Base-by-base conservation (phyloP, 352 stramenopile species). In the Phytophthora colocasiae region DNA sequence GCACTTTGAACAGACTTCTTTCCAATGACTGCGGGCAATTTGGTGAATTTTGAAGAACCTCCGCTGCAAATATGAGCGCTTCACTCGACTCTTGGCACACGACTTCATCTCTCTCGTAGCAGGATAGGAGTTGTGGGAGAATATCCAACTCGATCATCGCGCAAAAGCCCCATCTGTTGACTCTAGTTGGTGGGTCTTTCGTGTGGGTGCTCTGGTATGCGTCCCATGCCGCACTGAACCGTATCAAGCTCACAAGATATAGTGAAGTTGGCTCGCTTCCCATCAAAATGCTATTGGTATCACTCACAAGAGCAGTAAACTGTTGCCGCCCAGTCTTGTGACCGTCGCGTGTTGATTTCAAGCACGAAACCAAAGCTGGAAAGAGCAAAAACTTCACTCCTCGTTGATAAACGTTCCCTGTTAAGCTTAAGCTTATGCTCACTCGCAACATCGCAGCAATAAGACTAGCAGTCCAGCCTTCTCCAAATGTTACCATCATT, bases 211-310 rank as follows among this genome's bases (percentile, higher is more conserved):
- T 47, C 52, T 78, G 67, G 39, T 74, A 78, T 1, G 10, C 36
- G 43, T 83, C 71, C 75, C 75, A 83, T 31, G 56, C 49, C 27
- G 66, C 54, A 29, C 75, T 80, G 56, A 83, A 78, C 3, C 50
- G 59, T 29, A 78, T 58, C 17, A 83, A 50, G 4, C 48, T 50
- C 43, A 70, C 58, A 24, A 82, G 57, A 56, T 82, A 82, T 1
- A 73, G 22, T 24, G 63, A 5, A 4, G 49, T 67, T 43, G 63
- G 34, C 17, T 76, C 66, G 24, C 49, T 69, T 31, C 44, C 62
- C 27, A 70, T 76, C 27, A 81, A 57, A 6, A 34, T 56, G 12
- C 9, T 8, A 29, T 77, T 70, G 22, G 67, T 56, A 32, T 27
- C 31, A 31, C 54, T 43, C 3, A 81, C 32, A 41, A 71, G 46